Evolutionary conservation across 192 early-diverging fungal genomes (phyloP).

Genomic region (Entomortierella parvispora): DNA sequence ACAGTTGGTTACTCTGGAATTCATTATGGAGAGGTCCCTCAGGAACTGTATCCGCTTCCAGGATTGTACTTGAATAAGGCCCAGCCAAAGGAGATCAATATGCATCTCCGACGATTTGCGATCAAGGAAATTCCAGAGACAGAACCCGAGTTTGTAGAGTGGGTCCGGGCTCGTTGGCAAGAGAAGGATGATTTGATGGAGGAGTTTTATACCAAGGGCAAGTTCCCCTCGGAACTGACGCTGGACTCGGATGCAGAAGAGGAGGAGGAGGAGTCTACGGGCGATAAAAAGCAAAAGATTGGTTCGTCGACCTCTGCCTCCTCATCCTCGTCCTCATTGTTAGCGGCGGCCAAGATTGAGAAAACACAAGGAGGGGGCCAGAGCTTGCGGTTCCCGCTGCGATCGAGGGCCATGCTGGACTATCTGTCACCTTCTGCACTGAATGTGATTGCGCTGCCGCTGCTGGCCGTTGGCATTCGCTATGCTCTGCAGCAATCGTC

Average conservation of each 20-base stretch:
- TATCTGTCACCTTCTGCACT: slow-evolving; percentile 28
- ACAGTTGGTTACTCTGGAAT: slow-evolving; percentile 92
- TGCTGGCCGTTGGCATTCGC: slow-evolving; percentile 23
- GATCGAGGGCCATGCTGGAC: slow-evolving; percentile 25
- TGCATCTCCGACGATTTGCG: slow-evolving; percentile 78
- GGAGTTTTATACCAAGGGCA: slow-evolving; percentile 79
- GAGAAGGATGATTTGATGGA: slow-evolving; percentile 89
- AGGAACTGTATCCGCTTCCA: slow-evolving; percentile 83
- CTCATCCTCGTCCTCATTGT: not conserved
- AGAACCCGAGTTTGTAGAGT: slow-evolving; percentile 75
- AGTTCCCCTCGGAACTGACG: slow-evolving; percentile 65
- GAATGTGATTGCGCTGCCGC: slow-evolving; percentile 29
- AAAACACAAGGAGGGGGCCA: slow-evolving; percentile 6
- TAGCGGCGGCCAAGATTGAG: not conserved
- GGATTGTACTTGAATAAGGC: slow-evolving; percentile 77
- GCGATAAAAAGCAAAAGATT: not conserved
- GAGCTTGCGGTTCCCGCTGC: slow-evolving; percentile 34
- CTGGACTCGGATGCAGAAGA: slow-evolving; percentile 8
- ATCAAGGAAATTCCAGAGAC: slow-evolving; percentile 74
- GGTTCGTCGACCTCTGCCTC: not conserved
- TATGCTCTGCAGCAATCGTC: slow-evolving; percentile 24
- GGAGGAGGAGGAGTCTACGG: not conserved
- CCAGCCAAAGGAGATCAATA: slow-evolving; percentile 83
- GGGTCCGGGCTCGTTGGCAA: slow-evolving; percentile 80
- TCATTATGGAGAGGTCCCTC: slow-evolving; percentile 75